These are phyloP conservation scores for Trypanosoma cruzi DNA, from an alignment of 208 protist species.

Conservation along the genomic window DNA sequence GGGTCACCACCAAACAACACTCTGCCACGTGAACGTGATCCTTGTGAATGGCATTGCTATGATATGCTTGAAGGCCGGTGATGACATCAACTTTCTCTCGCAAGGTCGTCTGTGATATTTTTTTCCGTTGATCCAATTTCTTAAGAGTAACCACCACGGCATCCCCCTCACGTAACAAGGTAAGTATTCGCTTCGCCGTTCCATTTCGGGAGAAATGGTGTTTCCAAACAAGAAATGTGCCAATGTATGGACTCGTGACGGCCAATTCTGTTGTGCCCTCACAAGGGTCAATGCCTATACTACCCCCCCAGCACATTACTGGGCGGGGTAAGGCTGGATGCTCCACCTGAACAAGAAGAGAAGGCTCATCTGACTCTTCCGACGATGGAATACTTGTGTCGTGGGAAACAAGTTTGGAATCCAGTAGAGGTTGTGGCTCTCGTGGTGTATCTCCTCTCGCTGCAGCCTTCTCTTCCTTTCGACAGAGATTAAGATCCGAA, in stretches of 20 bases:
- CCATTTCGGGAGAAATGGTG: slow-evolving; percentile 63
- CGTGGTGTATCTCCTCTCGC: neutral
- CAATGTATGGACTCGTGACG: slow-evolving; percentile 4
- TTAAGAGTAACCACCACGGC: slow-evolving; percentile 21
- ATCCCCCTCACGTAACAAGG: slow-evolving; percentile 23
- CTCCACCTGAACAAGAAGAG: slow-evolving; percentile 22
- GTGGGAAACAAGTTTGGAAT: neutral
- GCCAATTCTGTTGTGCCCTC: neutral
- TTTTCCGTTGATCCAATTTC: slow-evolving; percentile 17
- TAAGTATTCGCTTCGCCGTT: slow-evolving; percentile 41
- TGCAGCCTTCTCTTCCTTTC: neutral
- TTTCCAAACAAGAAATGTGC: slow-evolving; percentile 48
- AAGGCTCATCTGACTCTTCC: slow-evolving; percentile 13
- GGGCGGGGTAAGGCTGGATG: neutral
- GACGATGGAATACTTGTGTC: slow-evolving; percentile 12
- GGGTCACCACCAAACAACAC: slow-evolving; percentile 58
- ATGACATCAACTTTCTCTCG: slow-evolving; percentile 45
- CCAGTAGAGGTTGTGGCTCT: neutral
- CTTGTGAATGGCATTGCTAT: slow-evolving; percentile 56
- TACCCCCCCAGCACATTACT: slow-evolving; percentile 7
- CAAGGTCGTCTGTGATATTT: slow-evolving; percentile 33
- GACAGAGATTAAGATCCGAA: slow-evolving; percentile 12
- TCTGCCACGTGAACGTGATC: slow-evolving; percentile 39
- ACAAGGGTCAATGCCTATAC: neutral
- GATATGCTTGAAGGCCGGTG: slow-evolving; percentile 42